phyloP scores from a whole-genome alignment of 73 alveolate species.

The Paramecium sonneborni region DNA sequence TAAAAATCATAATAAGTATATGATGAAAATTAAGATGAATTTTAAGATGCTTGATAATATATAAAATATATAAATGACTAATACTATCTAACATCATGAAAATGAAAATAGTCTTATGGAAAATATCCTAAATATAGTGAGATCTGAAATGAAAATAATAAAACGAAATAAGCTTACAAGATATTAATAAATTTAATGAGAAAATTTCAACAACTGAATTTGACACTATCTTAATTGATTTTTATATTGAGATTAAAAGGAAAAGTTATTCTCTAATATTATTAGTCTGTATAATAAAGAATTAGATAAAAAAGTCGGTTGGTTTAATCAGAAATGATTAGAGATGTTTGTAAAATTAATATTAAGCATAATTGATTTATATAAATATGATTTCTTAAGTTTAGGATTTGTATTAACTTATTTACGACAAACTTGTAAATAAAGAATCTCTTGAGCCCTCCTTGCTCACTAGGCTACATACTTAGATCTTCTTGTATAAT shows the following conservation, averaged over 20 bases:
- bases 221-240: too few species aligned
- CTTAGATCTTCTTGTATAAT: not conserved
- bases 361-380: constrained; percentile 27
- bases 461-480: not conserved
- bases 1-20: constrained; percentile 18
- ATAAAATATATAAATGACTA: not conserved
- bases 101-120: too few species aligned
- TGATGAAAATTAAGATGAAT: constrained; percentile 18
- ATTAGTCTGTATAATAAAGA: not conserved
- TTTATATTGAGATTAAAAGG: not conserved
- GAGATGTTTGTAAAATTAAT: constrained; percentile 33
- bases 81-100: not conserved
- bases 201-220: too few species aligned
- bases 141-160: too few species aligned
- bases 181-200: too few species aligned
- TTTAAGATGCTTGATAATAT: constrained; percentile 26
- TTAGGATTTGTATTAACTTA: not conserved
- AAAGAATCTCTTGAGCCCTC: not conserved
- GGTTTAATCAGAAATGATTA: constrained; percentile 20
- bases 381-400: constrained; percentile 1
- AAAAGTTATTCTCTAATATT: not conserved
- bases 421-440: not conserved
- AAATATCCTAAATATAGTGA: too few species aligned
- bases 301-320: not conserved
- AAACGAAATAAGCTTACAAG: too few species aligned